Conservation (phyloP, 2,329 filamentous ascomycete genomes). For the Emergomyces pasteurianus region DNA sequence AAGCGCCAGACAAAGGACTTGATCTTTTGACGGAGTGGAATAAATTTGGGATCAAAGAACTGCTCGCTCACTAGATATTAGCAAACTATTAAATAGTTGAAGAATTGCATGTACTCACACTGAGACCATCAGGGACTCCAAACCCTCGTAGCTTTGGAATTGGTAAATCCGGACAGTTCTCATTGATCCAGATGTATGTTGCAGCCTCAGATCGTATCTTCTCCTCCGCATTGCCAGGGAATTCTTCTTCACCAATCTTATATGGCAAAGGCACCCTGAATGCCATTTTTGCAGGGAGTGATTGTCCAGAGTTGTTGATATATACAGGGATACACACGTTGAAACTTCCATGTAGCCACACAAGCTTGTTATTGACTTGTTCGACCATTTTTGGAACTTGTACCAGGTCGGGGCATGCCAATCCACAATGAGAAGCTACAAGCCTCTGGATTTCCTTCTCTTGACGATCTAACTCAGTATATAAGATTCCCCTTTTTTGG, state of each 20-base stretch:
- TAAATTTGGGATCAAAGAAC: conserved; percentile 4
- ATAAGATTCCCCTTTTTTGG: not conserved
- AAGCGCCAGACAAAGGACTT: conserved; percentile 3
- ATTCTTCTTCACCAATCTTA: conserved; percentile 11
- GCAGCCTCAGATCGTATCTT: conserved; percentile 15
- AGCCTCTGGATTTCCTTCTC: conserved; percentile 2
- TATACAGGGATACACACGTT: conserved; percentile 9
- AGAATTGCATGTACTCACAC: conserved; percentile 3
- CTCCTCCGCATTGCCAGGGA: conserved; percentile 14
- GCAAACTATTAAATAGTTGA: not conserved
- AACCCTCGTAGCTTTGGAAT: conserved; percentile 13
- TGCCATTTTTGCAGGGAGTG: conserved; percentile 1
- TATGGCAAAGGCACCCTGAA: conserved; percentile 9
- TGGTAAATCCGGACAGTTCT: conserved; percentile 12
- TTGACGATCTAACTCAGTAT: not conserved
- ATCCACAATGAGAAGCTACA: conserved; percentile 8
- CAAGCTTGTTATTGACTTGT: not conserved
- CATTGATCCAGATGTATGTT: conserved; percentile 13
- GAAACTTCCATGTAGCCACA: conserved; percentile 10
- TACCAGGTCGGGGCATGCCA: conserved; percentile 2
- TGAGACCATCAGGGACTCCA: conserved; percentile 13
- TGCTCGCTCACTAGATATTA: conserved; percentile 1
- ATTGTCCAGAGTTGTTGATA: not conserved
- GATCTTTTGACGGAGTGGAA: conserved; percentile 4
- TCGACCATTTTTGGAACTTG: conserved; percentile 2